Base-by-base conservation (phyloP, 345 rosid genomes). In the Gossypioides kirkii region DNA sequence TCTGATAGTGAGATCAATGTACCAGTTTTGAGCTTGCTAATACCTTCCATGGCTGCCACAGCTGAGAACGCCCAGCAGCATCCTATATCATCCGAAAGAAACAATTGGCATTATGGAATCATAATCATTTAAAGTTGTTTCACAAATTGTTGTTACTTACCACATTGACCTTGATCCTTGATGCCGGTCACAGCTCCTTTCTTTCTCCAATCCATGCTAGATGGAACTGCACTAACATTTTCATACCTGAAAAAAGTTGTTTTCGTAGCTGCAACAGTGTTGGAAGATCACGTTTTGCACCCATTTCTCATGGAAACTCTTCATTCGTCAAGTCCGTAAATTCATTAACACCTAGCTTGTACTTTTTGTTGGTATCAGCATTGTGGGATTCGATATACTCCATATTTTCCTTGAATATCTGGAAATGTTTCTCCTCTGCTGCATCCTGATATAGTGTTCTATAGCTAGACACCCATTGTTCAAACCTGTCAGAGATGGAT, bases 111-210 rank as follows among this genome's bases (percentile, higher is more conserved):
- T 47, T 67, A 16, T 16, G 22, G 38, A 66, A 45, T 66, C 38
- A 67, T n/a, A 8, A 43, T 45, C 8, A 36, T 16, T 61, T 20
- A 2, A 66, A 22, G 14, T 66, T 66, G 10, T 23, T 22, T 52
- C 38, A 10, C 14, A 32, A 50, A 50, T 52, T 26, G 14, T 32
- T 1, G 25, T 23, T 54, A 59, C 77, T 71, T 69, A 84, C 90
- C 84, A 36, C 87, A 83, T 2, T 23, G 1, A 71, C 77, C 83
- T 77, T 81, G 85, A 72, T 85, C 78, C 78, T 87, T 87, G 62
- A 87, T 70, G 20, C 84, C 74, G 3, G 86, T 82, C 1, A 84
- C 90, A 5, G 78, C 87, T 0, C 78, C 86, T 13, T 47, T 59
- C 45, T 36, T 61, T 65, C 85, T 78, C 86, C 90, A 86, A 49